Conservation (phyloP, 495 filamentous ascomycete genomes). For the Apodospora peruviana region DNA sequence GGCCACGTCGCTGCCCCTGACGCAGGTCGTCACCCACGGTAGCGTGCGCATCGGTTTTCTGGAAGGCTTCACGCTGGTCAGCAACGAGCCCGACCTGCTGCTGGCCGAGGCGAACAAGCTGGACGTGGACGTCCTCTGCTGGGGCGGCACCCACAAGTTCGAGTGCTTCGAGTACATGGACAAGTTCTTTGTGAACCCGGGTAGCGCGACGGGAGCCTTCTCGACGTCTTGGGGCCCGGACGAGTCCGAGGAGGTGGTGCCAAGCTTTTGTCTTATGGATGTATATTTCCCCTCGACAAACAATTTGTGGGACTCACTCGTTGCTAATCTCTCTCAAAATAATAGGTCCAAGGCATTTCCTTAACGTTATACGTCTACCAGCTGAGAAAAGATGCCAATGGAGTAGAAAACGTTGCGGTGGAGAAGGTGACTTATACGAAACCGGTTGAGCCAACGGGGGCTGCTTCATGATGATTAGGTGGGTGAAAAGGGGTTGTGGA, state of each 20-base stretch:
- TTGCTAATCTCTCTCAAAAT: too few relatives aligned
- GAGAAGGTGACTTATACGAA: slow-evolving; percentile 98
- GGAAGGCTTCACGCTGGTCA: slow-evolving; percentile 92
- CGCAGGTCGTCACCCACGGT: slow-evolving; percentile 92
- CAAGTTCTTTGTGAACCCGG: slow-evolving; percentile 97
- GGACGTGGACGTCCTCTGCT: slow-evolving; percentile 94
- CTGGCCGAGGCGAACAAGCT: slow-evolving; percentile 91
- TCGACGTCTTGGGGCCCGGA: slow-evolving; percentile 60
- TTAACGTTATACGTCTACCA: slow-evolving; percentile 98
- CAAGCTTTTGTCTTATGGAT: slow-evolving; percentile 99
- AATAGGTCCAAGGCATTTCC: slow-evolving; percentile 92
- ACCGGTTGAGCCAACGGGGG: slow-evolving; percentile 51
- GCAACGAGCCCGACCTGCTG: slow-evolving; percentile 84
- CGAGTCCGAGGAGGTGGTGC: slow-evolving; percentile 75
- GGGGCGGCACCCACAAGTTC: slow-evolving; percentile 95
- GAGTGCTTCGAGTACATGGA: slow-evolving; percentile 99
- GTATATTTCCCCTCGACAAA: slow-evolving; percentile 50
- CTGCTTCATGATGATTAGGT: slow-evolving; percentile 30
- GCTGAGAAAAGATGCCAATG: slow-evolving; percentile 80
- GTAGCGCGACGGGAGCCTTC: slow-evolving; percentile 85
- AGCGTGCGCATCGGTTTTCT: slow-evolving; percentile 91
- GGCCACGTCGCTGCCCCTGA: slow-evolving; percentile 81
- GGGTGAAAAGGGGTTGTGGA: too few relatives aligned
- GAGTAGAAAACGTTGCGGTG: slow-evolving; percentile 85
- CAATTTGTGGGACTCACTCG: too few relatives aligned